phyloP scores from a whole-genome alignment of 352 stramenopile species.

The Hyaloperonospora brassicae region DNA sequence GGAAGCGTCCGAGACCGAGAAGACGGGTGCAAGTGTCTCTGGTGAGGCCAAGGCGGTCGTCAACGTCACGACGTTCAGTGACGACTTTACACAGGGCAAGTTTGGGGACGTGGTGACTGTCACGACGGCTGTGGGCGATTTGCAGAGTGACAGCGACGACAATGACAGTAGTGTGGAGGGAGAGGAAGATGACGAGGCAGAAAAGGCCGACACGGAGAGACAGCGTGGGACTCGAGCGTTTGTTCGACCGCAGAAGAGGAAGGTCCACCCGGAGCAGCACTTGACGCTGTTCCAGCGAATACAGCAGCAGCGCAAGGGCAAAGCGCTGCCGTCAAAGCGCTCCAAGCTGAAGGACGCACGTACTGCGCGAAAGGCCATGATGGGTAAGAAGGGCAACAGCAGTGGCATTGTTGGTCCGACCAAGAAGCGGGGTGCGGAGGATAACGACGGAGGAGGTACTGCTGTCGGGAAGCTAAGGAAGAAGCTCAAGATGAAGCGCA shows the following conservation, averaged over 20 bases:
- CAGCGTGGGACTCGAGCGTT: constrained; percentile 23
- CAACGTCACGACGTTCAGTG: constrained; percentile 70
- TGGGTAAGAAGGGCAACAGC: constrained; percentile 36
- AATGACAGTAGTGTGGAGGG: constrained; percentile 60
- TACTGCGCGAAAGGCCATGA: constrained; percentile 58
- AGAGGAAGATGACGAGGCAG: constrained; percentile 29
- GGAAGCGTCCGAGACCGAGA: constrained; percentile 25
- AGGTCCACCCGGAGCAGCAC: constrained; percentile 50
- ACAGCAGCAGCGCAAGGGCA: constrained; percentile 75
- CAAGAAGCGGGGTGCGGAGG: constrained; percentile 28
- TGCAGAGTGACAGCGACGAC: constrained; percentile 71
- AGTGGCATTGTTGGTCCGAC: constrained; percentile 11
- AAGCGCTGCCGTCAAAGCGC: constrained; percentile 74
- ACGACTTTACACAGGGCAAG: constrained; percentile 77
- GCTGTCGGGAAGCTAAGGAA: constrained; percentile 25
- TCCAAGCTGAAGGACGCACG: constrained; percentile 78
- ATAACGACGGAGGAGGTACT: constrained; percentile 17
- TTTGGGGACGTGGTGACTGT: constrained; percentile 84
- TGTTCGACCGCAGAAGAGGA: constrained; percentile 23
- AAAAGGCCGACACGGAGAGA: no score
- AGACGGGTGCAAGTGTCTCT: constrained; percentile 12
- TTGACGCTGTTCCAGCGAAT: constrained; percentile 84
- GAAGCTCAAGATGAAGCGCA: constrained; percentile 35
- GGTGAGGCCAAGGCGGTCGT: constrained; percentile 31
- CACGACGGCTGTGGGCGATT: constrained; percentile 68